Conservation (phyloP, 352 stramenopile species). For the Pythium dissimile region DNA sequence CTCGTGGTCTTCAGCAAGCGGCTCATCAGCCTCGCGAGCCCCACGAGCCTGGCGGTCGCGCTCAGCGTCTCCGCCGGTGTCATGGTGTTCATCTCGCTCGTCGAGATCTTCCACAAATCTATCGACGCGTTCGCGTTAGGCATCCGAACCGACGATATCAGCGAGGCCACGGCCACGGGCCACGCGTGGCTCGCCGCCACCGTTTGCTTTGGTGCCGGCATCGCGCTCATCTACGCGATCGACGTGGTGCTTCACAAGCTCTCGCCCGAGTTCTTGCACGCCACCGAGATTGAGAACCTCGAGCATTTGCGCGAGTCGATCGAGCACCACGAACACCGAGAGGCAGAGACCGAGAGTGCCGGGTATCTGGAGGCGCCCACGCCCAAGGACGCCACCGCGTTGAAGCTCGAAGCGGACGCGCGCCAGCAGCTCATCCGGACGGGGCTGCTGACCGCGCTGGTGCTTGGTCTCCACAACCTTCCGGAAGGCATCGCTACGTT, state of each 20-base stretch:
- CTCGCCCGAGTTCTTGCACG: constrained; percentile 18
- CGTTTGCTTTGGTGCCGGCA: constrained; percentile 84
- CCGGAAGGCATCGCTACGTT: constrained; percentile 95
- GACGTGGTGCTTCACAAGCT: constrained; percentile 39
- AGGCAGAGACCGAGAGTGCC: constrained; percentile 4
- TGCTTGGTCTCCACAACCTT: constrained; percentile 94
- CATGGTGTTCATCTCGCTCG: constrained; percentile 79
- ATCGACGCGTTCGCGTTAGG: constrained; percentile 31
- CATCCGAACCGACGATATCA: constrained; percentile 34
- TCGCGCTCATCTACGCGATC: constrained; percentile 50
- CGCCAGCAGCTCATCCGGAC: constrained; percentile 70
- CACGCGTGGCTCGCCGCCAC: constrained; percentile 80
- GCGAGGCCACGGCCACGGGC: constrained; percentile 25
- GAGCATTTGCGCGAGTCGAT: constrained; percentile 32
- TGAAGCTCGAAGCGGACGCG: constrained; percentile 37
- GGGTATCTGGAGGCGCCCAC: constrained; percentile 28
- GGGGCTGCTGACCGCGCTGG: constrained; percentile 87
- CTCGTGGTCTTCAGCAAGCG: constrained; percentile 39
- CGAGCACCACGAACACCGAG: constrained; percentile 12
- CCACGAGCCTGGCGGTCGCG: constrained; percentile 71
- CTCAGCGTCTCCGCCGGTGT: constrained; percentile 69
- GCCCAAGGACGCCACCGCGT: constrained; percentile 22
- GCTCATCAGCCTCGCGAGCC: constrained; percentile 38
- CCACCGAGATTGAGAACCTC: constrained; percentile 35
- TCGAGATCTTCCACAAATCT: constrained; percentile 49